Percentiles rank a stretch among this genome's conserved stretches.
These are phyloP conservation scores for Penicillium crustosum DNA, from an alignment of 2,329 filamentous ascomycete species.

Conservation along the genomic window DNA sequence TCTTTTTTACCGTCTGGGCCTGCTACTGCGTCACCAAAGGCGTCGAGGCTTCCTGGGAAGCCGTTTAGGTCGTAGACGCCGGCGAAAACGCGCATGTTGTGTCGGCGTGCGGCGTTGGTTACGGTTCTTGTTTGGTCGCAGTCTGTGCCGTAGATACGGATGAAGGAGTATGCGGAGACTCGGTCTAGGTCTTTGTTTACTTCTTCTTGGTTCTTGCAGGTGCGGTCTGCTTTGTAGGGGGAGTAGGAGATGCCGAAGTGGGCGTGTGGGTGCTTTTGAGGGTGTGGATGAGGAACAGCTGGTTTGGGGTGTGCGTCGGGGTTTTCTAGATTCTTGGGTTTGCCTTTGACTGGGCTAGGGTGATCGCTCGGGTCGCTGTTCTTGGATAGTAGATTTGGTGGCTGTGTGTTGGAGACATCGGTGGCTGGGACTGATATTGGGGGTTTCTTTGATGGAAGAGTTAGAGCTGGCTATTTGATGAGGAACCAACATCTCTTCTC, in stretches of 20 bases:
- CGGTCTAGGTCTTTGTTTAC: constrained; percentile 64
- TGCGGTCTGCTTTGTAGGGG: constrained; percentile 56
- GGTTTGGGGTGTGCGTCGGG: constrained; percentile 32
- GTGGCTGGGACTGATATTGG: neutral
- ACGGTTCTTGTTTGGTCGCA: constrained; percentile 70
- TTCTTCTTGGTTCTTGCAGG: constrained; percentile 66
- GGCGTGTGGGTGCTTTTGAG: constrained; percentile 12
- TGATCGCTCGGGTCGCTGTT: neutral
- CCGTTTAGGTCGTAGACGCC: constrained; percentile 67
- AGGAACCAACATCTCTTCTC: neutral
- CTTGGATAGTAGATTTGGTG: neutral
- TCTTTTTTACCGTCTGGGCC: constrained; percentile 44
- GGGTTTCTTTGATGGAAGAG: neutral
- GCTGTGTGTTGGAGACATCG: neutral
- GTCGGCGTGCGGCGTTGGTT: constrained; percentile 61
- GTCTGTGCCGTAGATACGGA: constrained; percentile 79
- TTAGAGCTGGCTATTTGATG: neutral
- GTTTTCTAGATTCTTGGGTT: neutral
- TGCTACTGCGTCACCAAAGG: constrained; percentile 60
- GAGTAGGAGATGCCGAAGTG: constrained; percentile 57
- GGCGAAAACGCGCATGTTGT: constrained; percentile 69
- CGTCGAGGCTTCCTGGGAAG: constrained; percentile 58
- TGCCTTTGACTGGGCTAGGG: neutral
- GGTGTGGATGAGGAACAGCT: neutral
- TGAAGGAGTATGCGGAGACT: constrained; percentile 58